A percentile compares a stretch with the other conserved stretches of the same genome.
Conservation (phyloP, 2,329 filamentous ascomycete genomes). For the Trematosphaeria pertusa region DNA sequence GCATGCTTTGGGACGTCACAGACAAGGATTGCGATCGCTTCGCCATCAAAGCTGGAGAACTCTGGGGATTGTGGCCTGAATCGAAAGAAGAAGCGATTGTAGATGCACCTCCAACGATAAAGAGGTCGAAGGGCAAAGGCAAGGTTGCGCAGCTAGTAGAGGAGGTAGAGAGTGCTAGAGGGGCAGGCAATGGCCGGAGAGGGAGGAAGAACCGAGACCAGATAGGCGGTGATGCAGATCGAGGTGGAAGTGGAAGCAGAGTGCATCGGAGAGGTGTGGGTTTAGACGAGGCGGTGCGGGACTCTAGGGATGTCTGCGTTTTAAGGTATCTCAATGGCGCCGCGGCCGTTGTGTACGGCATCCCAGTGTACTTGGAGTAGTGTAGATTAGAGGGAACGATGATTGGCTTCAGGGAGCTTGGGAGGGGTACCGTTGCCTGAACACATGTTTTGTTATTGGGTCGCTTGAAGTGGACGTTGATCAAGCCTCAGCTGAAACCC, state of each 20-base stretch:
- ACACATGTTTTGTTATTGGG: too few species aligned
- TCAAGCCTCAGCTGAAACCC: too few species aligned
- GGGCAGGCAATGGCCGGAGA: constrained; percentile 22
- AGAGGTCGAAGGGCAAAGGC: constrained; percentile 39
- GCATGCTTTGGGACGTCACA: constrained; percentile 97
- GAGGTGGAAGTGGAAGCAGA: constrained; percentile 29
- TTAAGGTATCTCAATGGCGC: constrained; percentile 93
- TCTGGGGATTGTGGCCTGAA: constrained; percentile 77
- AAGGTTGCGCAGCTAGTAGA: constrained; percentile 32
- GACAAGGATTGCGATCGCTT: constrained; percentile 97
- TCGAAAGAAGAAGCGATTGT: constrained; percentile 35
- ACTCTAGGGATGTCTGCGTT: constrained; percentile 78
- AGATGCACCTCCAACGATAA: constrained; percentile 34
- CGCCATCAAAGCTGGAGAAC: constrained; percentile 76
- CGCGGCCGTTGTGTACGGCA: constrained; percentile 91
- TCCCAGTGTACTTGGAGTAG: constrained; percentile 79
- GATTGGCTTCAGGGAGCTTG: too few species aligned
- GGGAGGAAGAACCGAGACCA: constrained; percentile 36
- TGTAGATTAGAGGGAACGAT: too few species aligned
- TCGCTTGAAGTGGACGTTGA: too few species aligned
- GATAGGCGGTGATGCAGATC: constrained; percentile 33
- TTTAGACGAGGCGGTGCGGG: constrained; percentile 81
- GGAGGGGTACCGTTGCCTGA: too few species aligned
- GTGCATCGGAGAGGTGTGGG: constrained; percentile 42
- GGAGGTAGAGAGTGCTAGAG: constrained; percentile 34